Evolutionary conservation across 129 eudicot species (phyloP).

Genomic region (Helichrysum umbraculigerum): DNA sequence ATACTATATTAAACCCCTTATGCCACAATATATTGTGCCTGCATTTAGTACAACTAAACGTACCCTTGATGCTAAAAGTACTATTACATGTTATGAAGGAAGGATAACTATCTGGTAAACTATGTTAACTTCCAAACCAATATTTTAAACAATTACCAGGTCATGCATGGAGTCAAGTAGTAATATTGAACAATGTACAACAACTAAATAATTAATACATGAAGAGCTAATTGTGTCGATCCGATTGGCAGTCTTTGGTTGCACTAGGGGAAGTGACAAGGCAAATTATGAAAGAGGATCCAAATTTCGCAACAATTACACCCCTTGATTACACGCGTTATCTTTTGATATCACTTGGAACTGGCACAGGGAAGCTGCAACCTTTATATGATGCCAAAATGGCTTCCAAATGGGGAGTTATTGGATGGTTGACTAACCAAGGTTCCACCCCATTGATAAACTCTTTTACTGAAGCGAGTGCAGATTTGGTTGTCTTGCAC

Average conservation of each 20-base stretch:
- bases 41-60: no score
- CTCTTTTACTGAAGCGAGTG: conserved; percentile 47
- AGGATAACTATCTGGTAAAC: no score
- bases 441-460: conserved; percentile 53
- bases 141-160: no score
- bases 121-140: no score
- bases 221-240: background rate
- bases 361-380: conserved; percentile 47
- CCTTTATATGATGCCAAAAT: conserved; percentile 40
- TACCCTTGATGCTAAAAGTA: no score
- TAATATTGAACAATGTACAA: no score
- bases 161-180: no score
- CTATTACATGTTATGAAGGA: no score
- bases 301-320: conserved; percentile 37
- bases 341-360: conserved; percentile 57
- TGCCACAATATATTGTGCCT: no score
- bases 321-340: conserved; percentile 37
- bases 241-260: conserved; percentile 52
- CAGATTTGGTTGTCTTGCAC: conserved; percentile 55
- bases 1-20: no score
- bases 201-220: no score
- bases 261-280: conserved; percentile 63
- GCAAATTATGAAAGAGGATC: conserved; percentile 37
- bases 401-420: conserved; percentile 63
- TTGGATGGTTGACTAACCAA: conserved; percentile 50